phyloP scores from a whole-genome alignment of 2,329 filamentous ascomycete genomes.

The Cadophora sp. region DNA sequence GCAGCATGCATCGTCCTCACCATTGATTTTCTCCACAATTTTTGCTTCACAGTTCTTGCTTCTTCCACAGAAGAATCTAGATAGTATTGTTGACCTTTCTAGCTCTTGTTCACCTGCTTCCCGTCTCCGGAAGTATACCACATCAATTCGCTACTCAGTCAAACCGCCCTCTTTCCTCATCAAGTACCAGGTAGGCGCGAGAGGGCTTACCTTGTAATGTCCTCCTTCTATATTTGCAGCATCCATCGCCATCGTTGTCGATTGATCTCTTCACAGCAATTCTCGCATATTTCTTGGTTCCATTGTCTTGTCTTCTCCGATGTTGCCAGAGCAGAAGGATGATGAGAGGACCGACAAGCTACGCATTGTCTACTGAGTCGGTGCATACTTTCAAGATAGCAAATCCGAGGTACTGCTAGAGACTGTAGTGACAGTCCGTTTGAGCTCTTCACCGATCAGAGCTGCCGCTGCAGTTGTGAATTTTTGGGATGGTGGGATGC shows the following conservation, averaged over 20 bases:
- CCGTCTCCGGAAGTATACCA: not conserved
- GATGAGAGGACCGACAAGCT: no score
- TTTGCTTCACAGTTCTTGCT: not conserved
- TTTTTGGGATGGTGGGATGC: not conserved
- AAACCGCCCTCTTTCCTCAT: not conserved
- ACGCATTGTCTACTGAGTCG: not conserved
- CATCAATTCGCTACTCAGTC: not conserved
- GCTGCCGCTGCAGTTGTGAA: not conserved
- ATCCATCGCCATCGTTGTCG: not conserved
- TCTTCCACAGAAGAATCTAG: not conserved
- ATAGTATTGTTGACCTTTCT: not conserved
- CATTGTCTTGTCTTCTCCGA: not conserved
- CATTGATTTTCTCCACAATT: no score
- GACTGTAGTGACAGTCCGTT: not conserved
- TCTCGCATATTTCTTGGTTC: not conserved
- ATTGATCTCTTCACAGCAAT: not conserved
- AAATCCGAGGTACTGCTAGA: not conserved
- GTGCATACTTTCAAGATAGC: constrained; percentile 4
- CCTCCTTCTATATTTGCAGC: not conserved
- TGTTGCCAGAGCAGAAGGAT: no score
- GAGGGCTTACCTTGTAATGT: not conserved
- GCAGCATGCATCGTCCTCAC: not conserved
- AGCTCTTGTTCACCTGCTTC: not conserved
- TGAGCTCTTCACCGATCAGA: not conserved
- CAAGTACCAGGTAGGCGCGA: not conserved